Conservation (phyloP, 2,329 filamentous ascomycete species). For the Aspergillus felis region DNA sequence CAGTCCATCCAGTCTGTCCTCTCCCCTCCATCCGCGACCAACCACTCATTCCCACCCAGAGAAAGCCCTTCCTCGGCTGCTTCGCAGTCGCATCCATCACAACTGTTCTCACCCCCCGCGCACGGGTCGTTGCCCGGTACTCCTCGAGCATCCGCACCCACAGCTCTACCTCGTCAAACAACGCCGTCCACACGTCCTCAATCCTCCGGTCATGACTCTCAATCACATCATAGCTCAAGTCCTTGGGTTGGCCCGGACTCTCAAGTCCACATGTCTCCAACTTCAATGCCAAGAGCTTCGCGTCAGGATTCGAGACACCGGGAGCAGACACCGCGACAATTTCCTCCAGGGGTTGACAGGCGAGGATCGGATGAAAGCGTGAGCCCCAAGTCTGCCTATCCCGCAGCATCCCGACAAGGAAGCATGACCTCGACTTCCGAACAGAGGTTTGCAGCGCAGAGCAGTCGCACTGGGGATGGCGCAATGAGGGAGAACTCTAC, state of each 20-base stretch:
- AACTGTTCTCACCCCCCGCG: conserved; percentile 30
- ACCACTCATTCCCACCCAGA: conserved; percentile 30
- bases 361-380: conserved; percentile 70
- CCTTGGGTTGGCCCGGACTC: conserved; percentile 30
- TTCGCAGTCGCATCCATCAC: conserved; percentile 28
- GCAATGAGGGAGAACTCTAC: conserved; percentile 25
- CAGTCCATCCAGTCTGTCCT: conserved; percentile 39
- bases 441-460: conserved; percentile 18
- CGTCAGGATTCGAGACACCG: conserved; percentile 41
- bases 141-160: conserved; percentile 45
- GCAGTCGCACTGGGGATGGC: conserved; percentile 26
- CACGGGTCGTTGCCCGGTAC: conserved; percentile 47
- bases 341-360: conserved; percentile 57
- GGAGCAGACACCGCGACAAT: conserved; percentile 26
- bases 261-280: conserved; percentile 28
- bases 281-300: conserved; percentile 22
- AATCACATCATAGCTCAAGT: conserved; percentile 28
- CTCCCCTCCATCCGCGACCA: conserved; percentile 30
- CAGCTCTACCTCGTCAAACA: conserved; percentile 31
- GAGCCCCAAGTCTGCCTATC: conserved; percentile 65
- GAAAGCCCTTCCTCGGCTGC: conserved; percentile 33
- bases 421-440: conserved; percentile 26
- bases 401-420: conserved; percentile 25
- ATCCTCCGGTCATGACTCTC: conserved; percentile 36
- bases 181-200: conserved; percentile 34